These are phyloP conservation scores for Apocynum venetum DNA, from an alignment of 257 asterid genomes.

Conservation along the genomic window DNA sequence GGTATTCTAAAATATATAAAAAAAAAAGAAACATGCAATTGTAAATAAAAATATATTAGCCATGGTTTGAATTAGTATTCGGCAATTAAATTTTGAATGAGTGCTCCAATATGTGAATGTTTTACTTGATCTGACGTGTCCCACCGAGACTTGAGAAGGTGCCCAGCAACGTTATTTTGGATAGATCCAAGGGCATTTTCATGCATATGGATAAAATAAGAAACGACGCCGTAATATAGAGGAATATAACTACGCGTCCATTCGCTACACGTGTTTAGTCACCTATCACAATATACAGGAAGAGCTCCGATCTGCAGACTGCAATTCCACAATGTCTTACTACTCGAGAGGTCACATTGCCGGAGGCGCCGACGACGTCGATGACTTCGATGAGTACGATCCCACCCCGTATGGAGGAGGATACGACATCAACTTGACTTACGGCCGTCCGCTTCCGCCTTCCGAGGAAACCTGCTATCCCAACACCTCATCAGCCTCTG, in stretches of 20 bases:
- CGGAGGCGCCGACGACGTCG: constrained; percentile 45
- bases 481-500: constrained; percentile 45
- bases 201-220: too few relatives aligned
- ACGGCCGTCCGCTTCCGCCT: constrained; percentile 75
- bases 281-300: background rate
- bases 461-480: constrained; percentile 79
- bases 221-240: background rate
- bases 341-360: constrained; percentile 55
- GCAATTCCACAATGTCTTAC: constrained; percentile 52
- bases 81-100: too few relatives aligned
- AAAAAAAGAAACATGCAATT: too few relatives aligned
- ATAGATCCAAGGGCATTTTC: constrained; percentile 8
- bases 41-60: too few relatives aligned
- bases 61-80: too few relatives aligned
- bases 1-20: too few relatives aligned
- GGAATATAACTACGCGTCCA: background rate
- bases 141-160: too few relatives aligned
- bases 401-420: constrained; percentile 92
- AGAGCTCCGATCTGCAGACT: background rate
- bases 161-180: background rate
- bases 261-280: background rate
- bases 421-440: constrained; percentile 59
- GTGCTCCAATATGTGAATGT: too few relatives aligned
- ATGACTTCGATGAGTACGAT: constrained; percentile 80
- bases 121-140: too few relatives aligned